Percentiles rank a stretch among this genome's conserved stretches.
phyloP scores from a whole-genome alignment of 768 basidiomycete genomes.

The Leccinum sublutescens region DNA sequence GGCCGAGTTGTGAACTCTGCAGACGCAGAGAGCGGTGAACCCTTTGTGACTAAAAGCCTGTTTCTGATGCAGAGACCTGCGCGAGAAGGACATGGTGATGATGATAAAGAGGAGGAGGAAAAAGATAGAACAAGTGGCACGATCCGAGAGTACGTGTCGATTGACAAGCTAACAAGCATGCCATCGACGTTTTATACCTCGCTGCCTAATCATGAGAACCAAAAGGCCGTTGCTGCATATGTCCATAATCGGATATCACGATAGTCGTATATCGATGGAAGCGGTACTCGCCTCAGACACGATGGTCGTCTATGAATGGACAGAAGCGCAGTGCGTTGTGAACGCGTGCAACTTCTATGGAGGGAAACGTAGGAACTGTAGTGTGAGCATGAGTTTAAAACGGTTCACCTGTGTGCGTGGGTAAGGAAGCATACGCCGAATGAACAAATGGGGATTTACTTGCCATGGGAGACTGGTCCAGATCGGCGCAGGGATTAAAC shows the following conservation, averaged over 20 bases:
- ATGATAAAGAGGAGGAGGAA: neutral
- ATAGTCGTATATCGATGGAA: constrained; percentile 3
- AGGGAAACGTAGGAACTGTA: too few relatives aligned
- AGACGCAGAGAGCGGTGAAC: constrained; percentile 14
- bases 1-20: constrained; percentile 7
- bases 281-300: constrained; percentile 9
- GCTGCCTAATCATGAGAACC: neutral
- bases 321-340: neutral
- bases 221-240: neutral
- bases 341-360: constrained; percentile 4
- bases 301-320: constrained; percentile 18
- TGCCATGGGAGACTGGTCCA: too few relatives aligned
- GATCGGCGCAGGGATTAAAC: too few relatives aligned
- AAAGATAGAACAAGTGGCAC: neutral
- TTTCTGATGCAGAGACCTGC: constrained; percentile 10
- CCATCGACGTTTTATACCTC: constrained; percentile 16
- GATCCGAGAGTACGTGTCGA: neutral
- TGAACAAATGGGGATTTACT: too few relatives aligned
- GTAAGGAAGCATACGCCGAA: too few relatives aligned
- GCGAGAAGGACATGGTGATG: constrained; percentile 22
- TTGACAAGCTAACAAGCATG: neutral
- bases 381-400: too few relatives aligned
- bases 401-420: too few relatives aligned
- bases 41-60: constrained; percentile 1
- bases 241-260: constrained; percentile 1